These are phyloP conservation scores for Plasmodium gaboni DNA, from an alignment of 169 alveolate genomes.

Conservation along the genomic window DNA sequence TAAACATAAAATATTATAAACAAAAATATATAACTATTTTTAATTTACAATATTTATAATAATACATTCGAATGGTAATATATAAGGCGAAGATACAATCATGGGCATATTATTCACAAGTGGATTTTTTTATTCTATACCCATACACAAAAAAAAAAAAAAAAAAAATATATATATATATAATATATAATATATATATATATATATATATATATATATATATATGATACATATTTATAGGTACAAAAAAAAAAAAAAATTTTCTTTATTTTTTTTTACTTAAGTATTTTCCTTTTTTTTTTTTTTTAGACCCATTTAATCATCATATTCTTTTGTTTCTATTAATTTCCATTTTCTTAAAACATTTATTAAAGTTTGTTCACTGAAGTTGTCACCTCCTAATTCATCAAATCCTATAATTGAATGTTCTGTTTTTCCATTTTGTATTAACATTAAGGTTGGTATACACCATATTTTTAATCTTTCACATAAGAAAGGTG, in stretches of 20 bases:
- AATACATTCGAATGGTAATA: neutral
- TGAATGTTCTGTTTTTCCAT: conserved; percentile 84
- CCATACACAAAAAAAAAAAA: too few species aligned
- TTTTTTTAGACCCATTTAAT: neutral
- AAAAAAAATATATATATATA: too few species aligned
- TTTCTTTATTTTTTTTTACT: neutral
- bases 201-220: too few species aligned
- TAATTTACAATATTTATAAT: too few species aligned
- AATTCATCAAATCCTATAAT: conserved; percentile 86
- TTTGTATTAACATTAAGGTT: conserved; percentile 82
- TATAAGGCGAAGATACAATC: neutral
- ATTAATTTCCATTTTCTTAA: conserved; percentile 64
- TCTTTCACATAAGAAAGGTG: conserved; percentile 86
- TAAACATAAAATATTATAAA: too few species aligned
- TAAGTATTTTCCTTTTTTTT: too few species aligned
- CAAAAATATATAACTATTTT: too few species aligned
- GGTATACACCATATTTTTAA: conserved; percentile 88
- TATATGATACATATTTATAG: neutral
- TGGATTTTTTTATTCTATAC: too few species aligned
- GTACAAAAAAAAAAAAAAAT: neutral
- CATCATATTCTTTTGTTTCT: conserved; percentile 21
- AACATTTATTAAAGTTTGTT: conserved; percentile 45
- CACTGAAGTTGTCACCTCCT: conserved; percentile 79
- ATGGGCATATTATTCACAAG: too few species aligned
- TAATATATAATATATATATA: too few species aligned